Evolutionary conservation across 495 filamentous ascomycete species (phyloP).

Genomic region (Schizothecium vesticola): DNA sequence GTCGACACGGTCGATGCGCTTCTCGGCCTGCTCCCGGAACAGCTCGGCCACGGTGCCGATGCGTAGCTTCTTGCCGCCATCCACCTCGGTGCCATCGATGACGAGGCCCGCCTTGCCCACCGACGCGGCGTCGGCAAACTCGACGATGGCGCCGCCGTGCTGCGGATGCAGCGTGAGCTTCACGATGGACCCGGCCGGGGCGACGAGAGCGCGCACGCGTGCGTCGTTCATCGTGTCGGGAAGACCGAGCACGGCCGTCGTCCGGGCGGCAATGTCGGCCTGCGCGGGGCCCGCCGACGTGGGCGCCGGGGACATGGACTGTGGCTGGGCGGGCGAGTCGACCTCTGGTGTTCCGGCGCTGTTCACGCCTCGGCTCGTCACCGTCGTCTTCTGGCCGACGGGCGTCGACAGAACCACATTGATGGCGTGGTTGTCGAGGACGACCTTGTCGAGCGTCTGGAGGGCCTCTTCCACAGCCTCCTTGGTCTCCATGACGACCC

Average conservation of each 20-base stretch:
- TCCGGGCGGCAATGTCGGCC: conserved; percentile 44
- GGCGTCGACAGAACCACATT: conserved; percentile 58
- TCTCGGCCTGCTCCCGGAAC: conserved; percentile 54
- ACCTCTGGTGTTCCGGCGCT: conserved; percentile 5
- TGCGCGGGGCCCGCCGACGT: conserved; percentile 19
- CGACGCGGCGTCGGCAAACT: conserved; percentile 63
- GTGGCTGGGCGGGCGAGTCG: conserved; percentile 23
- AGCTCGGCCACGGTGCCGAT: conserved; percentile 68
- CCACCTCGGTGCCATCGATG: conserved; percentile 64
- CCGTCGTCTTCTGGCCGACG: conserved; percentile 38
- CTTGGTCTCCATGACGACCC: conserved; percentile 69
- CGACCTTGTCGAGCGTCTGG: conserved; percentile 62
- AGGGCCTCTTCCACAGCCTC: conserved; percentile 63
- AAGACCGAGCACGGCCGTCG: conserved; percentile 58
- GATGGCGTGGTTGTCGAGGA: conserved; percentile 63
- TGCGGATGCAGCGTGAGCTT: conserved; percentile 67
- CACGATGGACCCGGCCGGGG: conserved; percentile 57
- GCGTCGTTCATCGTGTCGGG: conserved; percentile 68
- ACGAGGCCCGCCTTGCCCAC: conserved; percentile 71
- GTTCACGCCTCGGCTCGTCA: conserved; percentile 27
- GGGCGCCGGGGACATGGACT: conserved; percentile 22
- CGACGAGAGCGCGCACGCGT: conserved; percentile 59
- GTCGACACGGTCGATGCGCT: conserved; percentile 45
- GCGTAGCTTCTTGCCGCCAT: conserved; percentile 58
- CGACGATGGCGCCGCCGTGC: conserved; percentile 82